These are phyloP conservation scores for Apodospora peruviana DNA, from an alignment of 495 filamentous ascomycete genomes.

Conservation along the genomic window DNA sequence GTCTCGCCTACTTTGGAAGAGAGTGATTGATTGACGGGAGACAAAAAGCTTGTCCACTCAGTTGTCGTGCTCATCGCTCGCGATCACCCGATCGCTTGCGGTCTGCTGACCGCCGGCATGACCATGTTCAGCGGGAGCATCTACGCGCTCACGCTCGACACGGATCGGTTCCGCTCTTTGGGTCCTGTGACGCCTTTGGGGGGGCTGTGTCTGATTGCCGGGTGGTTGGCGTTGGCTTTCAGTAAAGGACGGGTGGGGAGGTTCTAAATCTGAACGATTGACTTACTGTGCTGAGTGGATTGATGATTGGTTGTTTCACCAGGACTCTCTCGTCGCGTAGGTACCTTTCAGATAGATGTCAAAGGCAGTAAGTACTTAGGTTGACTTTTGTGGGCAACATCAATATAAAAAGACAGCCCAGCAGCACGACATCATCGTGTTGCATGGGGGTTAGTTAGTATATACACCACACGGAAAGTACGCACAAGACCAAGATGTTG, in stretches of 20 bases:
- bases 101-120: conserved; percentile 43
- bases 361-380: too few relatives aligned
- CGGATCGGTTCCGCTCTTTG: conserved; percentile 47
- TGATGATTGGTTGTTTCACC: too few relatives aligned
- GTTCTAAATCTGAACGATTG: conserved; percentile 2
- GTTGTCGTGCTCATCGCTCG: conserved; percentile 46
- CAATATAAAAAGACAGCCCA: too few relatives aligned
- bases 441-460: too few relatives aligned
- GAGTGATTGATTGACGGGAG: background rate
- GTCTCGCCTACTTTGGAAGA: background rate
- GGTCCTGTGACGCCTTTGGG: conserved; percentile 58
- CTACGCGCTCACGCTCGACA: conserved; percentile 53
- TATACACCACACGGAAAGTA: too few relatives aligned
- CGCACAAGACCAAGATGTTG: too few relatives aligned
- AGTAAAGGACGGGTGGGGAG: conserved; percentile 10
- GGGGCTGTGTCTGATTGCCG: conserved; percentile 52
- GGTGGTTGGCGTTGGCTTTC: conserved; percentile 39
- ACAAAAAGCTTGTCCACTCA: conserved; percentile 53
- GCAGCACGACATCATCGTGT: too few relatives aligned
- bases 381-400: too few relatives aligned
- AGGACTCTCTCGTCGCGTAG: too few relatives aligned
- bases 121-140: conserved; percentile 56
- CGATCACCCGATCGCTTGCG: conserved; percentile 30
- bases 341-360: too few relatives aligned
- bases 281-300: background rate